These are phyloP conservation scores for Agaricus subrufescens DNA, from an alignment of 768 basidiomycete genomes.

Conservation along the genomic window DNA sequence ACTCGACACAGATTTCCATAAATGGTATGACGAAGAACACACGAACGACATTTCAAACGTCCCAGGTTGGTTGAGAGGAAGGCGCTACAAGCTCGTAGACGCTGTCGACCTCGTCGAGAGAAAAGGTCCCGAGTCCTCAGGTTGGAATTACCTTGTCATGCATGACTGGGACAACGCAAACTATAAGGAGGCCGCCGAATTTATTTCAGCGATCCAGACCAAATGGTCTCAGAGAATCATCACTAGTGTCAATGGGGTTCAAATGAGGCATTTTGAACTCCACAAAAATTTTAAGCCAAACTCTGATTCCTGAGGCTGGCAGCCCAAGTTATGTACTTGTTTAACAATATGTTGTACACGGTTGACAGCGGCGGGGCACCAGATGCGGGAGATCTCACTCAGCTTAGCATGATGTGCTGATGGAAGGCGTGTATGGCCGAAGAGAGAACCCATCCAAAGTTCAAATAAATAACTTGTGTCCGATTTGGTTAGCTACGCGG, in stretches of 20 bases:
- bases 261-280: conserved; percentile 21
- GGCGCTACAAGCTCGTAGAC: conserved; percentile 2
- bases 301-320: too few species aligned
- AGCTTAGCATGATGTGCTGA: too few species aligned
- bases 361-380: too few species aligned
- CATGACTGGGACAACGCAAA: conserved; percentile 23
- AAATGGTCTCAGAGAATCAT: conserved; percentile 21
- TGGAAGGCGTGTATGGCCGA: too few species aligned
- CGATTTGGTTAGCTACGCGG: neutral
- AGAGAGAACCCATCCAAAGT: too few species aligned
- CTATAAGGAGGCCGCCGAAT: conserved; percentile 18
- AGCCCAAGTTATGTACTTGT: too few species aligned
- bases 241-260: conserved; percentile 12
- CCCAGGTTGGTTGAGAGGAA: conserved; percentile 3
- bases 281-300: conserved; percentile 15
- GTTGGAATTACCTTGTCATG: conserved; percentile 26
- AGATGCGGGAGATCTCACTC: too few species aligned
- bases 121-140: neutral
- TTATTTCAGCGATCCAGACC: conserved; percentile 18
- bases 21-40: conserved; percentile 17
- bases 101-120: neutral
- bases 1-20: conserved; percentile 21
- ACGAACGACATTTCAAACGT: neutral
- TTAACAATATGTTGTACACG: too few species aligned
- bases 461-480: too few species aligned